Base-by-base conservation (phyloP, 805 yeast species). In the Wickerhamiella kurtzmanii region DNA sequence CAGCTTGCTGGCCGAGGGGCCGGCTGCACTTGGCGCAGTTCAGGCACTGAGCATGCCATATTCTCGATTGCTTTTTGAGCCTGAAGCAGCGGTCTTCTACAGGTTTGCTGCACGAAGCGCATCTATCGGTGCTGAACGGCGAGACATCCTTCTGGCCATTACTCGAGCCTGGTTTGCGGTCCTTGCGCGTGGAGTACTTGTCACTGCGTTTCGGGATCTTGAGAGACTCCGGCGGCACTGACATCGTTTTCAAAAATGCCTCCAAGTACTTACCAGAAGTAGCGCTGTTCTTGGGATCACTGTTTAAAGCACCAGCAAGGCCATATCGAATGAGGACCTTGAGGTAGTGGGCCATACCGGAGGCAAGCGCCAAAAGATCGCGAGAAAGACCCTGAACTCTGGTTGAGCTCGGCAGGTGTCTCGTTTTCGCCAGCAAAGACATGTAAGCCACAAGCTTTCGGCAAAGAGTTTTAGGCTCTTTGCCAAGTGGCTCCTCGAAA, bases 311-410 rank as follows among this genome's bases (percentile, higher is more conserved):
- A 53, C 79, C 77, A 49, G 77, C 74, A 38, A 92, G 71, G 0
- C 96, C 92, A 57, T 77, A 77, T 52, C 96, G 70, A 3, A 89
- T 82, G 19, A 92, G 67, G 4, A 89, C 70, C 62, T 92, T 92
- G 56, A 92, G 69, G 63, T 87, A 89, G 61, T 92, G 97, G 0
- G 98, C 96, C 55, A 89, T 68, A 0, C 94, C 87, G 1, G 96
- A 85, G 3, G 88, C 88, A 9, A 88, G 77, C 0, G 89, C 76
- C 54, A 92, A 71, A 37, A 89, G 58, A 19, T 65, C 69, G 35
- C 56, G 60, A 1, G 67, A 57, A 15, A 52, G 50, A 2, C 52
- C 50, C 17, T 50, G 47, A 20, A 52, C 49, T 11, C 54, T 50
- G 19, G 50, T 53, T 15, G 48, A 50, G 22, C 17, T 37, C 2